Conservation (phyloP, 2,329 filamentous ascomycete genomes). For the Coccinonectria pachysandricola region DNA sequence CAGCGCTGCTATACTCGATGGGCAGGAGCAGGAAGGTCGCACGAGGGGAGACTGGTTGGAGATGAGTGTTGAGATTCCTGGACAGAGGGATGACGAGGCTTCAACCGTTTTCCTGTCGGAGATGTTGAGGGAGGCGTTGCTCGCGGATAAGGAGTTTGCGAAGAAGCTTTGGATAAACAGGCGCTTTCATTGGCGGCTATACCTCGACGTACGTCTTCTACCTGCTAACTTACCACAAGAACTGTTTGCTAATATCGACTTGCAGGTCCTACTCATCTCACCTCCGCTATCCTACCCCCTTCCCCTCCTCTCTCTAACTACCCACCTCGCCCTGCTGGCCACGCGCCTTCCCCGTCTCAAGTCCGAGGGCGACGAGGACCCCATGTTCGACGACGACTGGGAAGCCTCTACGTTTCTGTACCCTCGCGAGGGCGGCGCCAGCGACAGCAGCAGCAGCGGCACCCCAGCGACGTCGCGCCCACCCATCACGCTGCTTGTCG, state of each 20-base stretch:
- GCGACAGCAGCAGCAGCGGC: no score
- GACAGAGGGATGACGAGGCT: slow-evolving; percentile 81
- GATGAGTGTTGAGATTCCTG: slow-evolving; percentile 83
- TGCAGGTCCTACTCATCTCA: slow-evolving; percentile 82
- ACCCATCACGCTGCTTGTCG: slow-evolving; percentile 82
- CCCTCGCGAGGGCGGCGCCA: slow-evolving; percentile 33
- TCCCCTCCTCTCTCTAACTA: slow-evolving; percentile 83
- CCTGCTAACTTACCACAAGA: neutral
- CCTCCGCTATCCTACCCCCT: slow-evolving; percentile 86
- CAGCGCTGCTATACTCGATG: slow-evolving; percentile 13
- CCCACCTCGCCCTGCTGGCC: slow-evolving; percentile 82
- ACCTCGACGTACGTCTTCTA: slow-evolving; percentile 65
- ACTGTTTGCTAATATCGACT: no score
- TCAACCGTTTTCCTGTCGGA: slow-evolving; percentile 76
- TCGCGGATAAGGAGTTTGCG: slow-evolving; percentile 59
- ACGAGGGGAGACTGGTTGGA: slow-evolving; percentile 70
- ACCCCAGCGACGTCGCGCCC: slow-evolving; percentile 48
- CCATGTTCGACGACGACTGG: slow-evolving; percentile 98
- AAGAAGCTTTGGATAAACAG: slow-evolving; percentile 76
- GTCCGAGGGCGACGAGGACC: slow-evolving; percentile 89
- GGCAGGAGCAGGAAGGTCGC: slow-evolving; percentile 24
- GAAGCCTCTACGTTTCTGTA: slow-evolving; percentile 72
- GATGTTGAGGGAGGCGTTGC: slow-evolving; percentile 80
- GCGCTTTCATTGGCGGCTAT: slow-evolving; percentile 93
- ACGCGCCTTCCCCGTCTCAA: slow-evolving; percentile 76